Base-by-base conservation (phyloP, 2,329 filamentous ascomycete genomes). In the Alternaria metachromatica region DNA sequence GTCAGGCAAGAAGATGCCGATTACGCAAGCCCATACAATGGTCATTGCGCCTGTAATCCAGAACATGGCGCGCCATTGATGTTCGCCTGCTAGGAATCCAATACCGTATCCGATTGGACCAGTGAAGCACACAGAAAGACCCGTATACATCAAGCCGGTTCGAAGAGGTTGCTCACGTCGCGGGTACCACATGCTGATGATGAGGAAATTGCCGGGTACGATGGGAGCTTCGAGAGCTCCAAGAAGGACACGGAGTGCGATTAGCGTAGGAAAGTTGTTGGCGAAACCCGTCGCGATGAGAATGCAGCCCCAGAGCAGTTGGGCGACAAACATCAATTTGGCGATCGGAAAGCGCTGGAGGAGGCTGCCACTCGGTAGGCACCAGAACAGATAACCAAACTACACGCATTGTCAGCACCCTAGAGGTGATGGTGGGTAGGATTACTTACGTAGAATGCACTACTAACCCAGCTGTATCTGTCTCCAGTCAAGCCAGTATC, bases 161-260 rank as follows among this genome's bases (percentile, higher is more conserved):
- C 77, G 73, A 23, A 76, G 69, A 0, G 76, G 75, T 55, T 79
- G 77, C 49, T 80, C 76, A 13, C 74, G 69, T 12, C 72, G 72
- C 3, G 66, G 70, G 62, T 77, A 80, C 69, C 76, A 79, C 4
- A 84, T 86, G 2, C 82, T 83, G 53, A 64, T 54, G 54, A 67
- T 45, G 26, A 69, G 43, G 61, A 67, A 60, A 41, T 70, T 60
- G 41, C 64, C 51, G 15, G 70, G 63, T 0, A 86, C 87, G 54
- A 88, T 81, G 66, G 87, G 84, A 3, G 87, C 86, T 72, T 89
- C 87, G 0, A 84, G 83, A 6, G 85, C 81, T 7, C 87, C 87
- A 0, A 88, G 81, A 3, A 88, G 73, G 68, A 88, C 85, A 0
- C 87, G 83, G 5, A 84, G 78, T 0, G 81, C 76, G 18, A 88